A percentile compares a stretch with the other conserved stretches of the same genome.
These are phyloP conservation scores for Tetrapisispora fleetii DNA, from an alignment of 805 yeast species.

Conservation along the genomic window DNA sequence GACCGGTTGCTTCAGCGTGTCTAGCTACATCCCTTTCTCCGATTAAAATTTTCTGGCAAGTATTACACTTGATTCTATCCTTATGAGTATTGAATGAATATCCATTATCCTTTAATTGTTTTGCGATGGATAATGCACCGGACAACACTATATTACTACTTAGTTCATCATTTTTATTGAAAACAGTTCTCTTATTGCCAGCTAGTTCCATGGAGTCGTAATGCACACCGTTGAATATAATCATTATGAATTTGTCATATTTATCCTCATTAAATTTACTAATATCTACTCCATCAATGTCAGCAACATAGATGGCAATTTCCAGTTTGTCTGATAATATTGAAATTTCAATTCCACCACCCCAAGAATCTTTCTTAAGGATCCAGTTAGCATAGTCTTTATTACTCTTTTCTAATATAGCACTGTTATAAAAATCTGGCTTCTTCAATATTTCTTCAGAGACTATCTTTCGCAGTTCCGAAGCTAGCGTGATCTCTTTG, in stretches of 20 bases:
- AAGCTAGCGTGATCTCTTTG: conserved; percentile 35
- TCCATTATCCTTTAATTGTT: conserved; percentile 38
- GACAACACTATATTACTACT: conserved; percentile 29
- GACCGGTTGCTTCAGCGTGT: conserved; percentile 57
- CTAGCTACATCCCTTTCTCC: conserved; percentile 58
- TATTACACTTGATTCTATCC: conserved; percentile 47
- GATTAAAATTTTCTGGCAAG: conserved; percentile 40
- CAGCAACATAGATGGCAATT: conserved; percentile 49
- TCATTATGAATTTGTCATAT: conserved; percentile 36
- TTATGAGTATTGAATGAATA: conserved; percentile 57
- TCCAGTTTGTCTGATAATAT: conserved; percentile 45
- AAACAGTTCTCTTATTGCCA: conserved; percentile 24
- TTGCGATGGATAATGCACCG: conserved; percentile 34
- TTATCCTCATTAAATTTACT: conserved; percentile 45
- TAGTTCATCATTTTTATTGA: conserved; percentile 22
- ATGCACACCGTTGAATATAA: conserved; percentile 63
- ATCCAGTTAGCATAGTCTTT: conserved; percentile 55
- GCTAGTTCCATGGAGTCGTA: conserved; percentile 51
- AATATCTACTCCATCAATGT: conserved; percentile 49
- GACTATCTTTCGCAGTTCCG: conserved; percentile 43
- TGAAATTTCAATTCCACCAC: conserved; percentile 71
- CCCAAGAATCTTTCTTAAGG: conserved; percentile 53
- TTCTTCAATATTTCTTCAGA: conserved; percentile 36
- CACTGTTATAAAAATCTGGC: conserved; percentile 41
- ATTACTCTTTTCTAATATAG: conserved; percentile 37